Evolutionary conservation across 2,329 filamentous ascomycete species (phyloP), one percentile per base, ranked within the genome.

Genomic region (Colletotrichum karsti): DNA sequence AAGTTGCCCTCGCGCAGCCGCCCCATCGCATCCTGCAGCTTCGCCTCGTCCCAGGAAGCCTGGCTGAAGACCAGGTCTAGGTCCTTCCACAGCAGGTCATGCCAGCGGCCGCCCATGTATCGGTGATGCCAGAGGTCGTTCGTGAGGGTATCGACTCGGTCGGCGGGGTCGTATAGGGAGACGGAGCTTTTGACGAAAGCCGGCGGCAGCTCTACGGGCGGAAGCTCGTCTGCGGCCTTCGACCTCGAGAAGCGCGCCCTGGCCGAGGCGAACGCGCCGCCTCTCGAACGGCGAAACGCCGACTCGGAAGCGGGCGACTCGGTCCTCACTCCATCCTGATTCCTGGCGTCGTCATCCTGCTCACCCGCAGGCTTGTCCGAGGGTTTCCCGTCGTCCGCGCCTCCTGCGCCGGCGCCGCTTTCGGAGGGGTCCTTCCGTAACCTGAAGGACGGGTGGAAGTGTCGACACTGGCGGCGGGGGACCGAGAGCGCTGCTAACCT

Each of bases 101-200:
- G 69, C 69, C 69, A 71, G 24, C 57, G 63, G 26, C 63, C 60
- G 39, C 69, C 69, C 50, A 71, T 69, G 24, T 71, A 70, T 15
- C 69, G 60, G 10, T 51, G 55, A 33, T 71, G 63, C 63, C 67
- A 71, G 4, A 67, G 58, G 26, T 71, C 70, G n/a, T 64, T 64
- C 3, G 68, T 69, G 18, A 73, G 71, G 69, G 68, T 71, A 62
- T 69, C 42, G 59, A 53, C 50, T 35, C 67, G 61, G 66, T 71
- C 48, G 70, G 62, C 60, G 58, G 60, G 69, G 81, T 82, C 76
- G 30, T 76, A 73, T 9, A 83, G 73, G 51, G 76, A 75, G 28
- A 92, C 83, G 61, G 86, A 86, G 20, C 80, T 76, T 41, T 84
- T 78, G 59, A 88, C 77, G 69, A 92, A 92, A 77, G 83, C 85